Percentiles rank a stretch among this genome's conserved stretches.
Conservation (phyloP, 1,284 basidiomycete species). For the Ganoderma boninense region DNA sequence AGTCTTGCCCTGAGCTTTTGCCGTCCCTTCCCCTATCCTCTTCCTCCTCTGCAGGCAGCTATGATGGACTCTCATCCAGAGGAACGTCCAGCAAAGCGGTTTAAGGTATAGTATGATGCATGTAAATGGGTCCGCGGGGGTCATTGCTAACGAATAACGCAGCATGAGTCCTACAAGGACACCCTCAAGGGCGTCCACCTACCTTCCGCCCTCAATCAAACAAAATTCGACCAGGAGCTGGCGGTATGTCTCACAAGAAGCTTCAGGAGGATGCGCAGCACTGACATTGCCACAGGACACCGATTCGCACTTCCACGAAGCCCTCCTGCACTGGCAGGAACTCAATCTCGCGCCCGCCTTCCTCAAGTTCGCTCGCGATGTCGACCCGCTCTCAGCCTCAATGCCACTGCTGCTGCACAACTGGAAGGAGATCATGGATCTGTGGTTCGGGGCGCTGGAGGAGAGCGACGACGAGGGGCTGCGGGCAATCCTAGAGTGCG, state of each 20-base stretch:
- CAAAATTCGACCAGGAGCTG: constrained; percentile 67
- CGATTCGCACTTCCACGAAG: constrained; percentile 76
- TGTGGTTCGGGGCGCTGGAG: constrained; percentile 67
- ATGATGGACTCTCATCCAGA: constrained; percentile 32
- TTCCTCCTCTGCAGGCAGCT: not conserved
- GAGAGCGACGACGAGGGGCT: constrained; percentile 74
- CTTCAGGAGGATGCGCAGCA: not conserved
- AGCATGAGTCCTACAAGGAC: constrained; percentile 80
- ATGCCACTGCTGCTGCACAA: constrained; percentile 87
- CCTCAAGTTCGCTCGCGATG: constrained; percentile 70
- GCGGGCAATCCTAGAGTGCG: constrained; percentile 76
- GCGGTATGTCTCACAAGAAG: constrained; percentile 48
- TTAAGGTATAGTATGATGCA: constrained; percentile 40
- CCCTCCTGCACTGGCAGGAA: constrained; percentile 77
- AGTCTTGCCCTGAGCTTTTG: too few relatives aligned
- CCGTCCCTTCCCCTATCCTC: too few relatives aligned
- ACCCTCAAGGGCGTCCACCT: constrained; percentile 76
- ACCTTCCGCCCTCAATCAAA: constrained; percentile 66
- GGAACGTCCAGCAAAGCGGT: constrained; percentile 46
- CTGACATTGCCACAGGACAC: constrained; percentile 58
- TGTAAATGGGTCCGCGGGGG: not conserved
- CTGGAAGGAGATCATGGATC: constrained; percentile 68
- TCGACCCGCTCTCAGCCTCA: constrained; percentile 71
- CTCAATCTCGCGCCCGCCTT: constrained; percentile 85
- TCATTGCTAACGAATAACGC: not conserved